A percentile compares a stretch with the other conserved stretches of the same genome.
These are phyloP conservation scores for Sporobolomyces pararoseus DNA, from an alignment of 768 basidiomycete genomes.

Conservation along the genomic window DNA sequence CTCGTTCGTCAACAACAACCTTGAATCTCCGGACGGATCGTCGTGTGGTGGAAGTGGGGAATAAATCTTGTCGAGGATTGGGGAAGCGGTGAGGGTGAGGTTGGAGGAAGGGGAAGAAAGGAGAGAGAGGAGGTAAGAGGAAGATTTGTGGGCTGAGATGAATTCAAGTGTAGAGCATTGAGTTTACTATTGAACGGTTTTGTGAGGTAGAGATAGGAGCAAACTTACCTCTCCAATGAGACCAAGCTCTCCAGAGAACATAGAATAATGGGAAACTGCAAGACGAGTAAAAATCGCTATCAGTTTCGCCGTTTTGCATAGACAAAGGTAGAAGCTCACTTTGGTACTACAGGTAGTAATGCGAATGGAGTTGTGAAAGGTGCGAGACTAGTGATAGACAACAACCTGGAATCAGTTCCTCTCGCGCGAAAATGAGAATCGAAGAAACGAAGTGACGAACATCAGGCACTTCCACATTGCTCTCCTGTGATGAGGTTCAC, in stretches of 20 bases:
- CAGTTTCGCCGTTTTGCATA: no score
- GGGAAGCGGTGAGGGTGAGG: slow-evolving; percentile 30
- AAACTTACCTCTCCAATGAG: slow-evolving; percentile 45
- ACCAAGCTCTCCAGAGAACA: slow-evolving; percentile 51
- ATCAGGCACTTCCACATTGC: slow-evolving; percentile 25
- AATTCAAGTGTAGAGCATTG: not conserved
- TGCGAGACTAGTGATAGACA: slow-evolving; percentile 29
- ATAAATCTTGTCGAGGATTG: slow-evolving; percentile 45
- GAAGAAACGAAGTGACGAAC: slow-evolving; percentile 13
- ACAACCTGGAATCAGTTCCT: not conserved
- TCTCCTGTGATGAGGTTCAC: slow-evolving; percentile 27
- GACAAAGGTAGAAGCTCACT: slow-evolving; percentile 36
- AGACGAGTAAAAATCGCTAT: no score
- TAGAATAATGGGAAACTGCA: slow-evolving; percentile 48
- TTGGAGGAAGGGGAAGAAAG: slow-evolving; percentile 42
- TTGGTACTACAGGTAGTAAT: slow-evolving; percentile 50
- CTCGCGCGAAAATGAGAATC: no score
- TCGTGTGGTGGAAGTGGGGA: slow-evolving; percentile 4
- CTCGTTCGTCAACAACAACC: slow-evolving; percentile 41
- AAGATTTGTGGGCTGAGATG: slow-evolving; percentile 47
- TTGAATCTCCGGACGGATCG: not conserved
- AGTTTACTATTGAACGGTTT: no score
- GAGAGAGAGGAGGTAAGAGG: slow-evolving; percentile 47
- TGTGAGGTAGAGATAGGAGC: not conserved
- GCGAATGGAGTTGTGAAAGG: slow-evolving; percentile 50